Evolutionary conservation across 345 rosid species (phyloP), one percentile per base, ranked within the genome.

Genomic region (Citrus inodora): DNA sequence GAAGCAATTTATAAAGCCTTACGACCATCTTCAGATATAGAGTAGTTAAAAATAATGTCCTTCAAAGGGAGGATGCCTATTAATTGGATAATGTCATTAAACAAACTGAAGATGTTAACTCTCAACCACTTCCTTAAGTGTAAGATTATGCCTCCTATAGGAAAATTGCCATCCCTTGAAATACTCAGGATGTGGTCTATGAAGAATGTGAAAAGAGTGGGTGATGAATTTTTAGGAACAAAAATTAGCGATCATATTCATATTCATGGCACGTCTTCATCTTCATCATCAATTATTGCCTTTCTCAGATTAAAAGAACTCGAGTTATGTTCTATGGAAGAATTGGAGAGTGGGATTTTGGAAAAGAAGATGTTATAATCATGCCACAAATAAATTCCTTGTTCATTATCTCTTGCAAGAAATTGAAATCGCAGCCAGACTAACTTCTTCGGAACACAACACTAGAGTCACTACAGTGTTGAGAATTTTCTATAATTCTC

Each of bases 81-180:
- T 8, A 13, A 58, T 59, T 59, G 63, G 63, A 59, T 16, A 24
- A 3, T 1, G 11, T 59, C 63, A 1, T 59, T 59, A 9, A n/a
- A n/a, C 27, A 59, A 59, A 1, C 11, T 59, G 9, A 59, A 9
- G 28, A 32, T 1, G n/a, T 59, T 59, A 59, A 48, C 1, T 3
- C 4, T 48, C 5, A 0, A 1, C 40, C 8, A 14, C 5, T 48
- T 16, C 0, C 19, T 3, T 48, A 71, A 37, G 51, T 80, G 66
- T 28, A 9, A 63, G 28, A 28, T 22, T 40, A 40, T 80, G 46
- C 83, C 82, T 63, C 62, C 80, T 51, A 38, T 80, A 13, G 80
- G 83, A 28, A 75, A 37, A 70, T 53, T 76, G 21, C 35, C 73
- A n/a, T 76, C 51, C 33, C 59, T 80, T 6, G 83, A 80, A 64